Base-by-base conservation (phyloP, 495 filamentous ascomycete species). In the Penicillium cataractarum region DNA sequence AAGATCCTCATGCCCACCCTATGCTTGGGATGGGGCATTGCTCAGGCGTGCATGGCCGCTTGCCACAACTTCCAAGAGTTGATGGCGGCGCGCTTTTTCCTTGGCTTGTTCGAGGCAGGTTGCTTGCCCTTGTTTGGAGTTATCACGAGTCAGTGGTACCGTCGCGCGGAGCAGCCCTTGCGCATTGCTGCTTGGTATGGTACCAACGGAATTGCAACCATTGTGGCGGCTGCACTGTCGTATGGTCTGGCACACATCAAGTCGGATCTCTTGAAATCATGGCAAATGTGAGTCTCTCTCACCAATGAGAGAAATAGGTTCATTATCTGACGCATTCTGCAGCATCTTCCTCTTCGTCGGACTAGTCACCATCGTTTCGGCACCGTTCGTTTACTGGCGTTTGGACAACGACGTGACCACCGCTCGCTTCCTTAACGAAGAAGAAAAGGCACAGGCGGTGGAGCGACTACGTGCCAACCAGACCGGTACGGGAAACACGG, bases 381-480 rank as follows among this genome's bases (percentile, higher is more conserved):
- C 74, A 7, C 80, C 80, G 0, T 26, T 82, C 26, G 66, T 79
- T 19, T 83, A 79, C 70, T 75, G 74, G 71, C 65, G 67, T 26
- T 70, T 82, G 32, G 78, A 82, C 67, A 80, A 81, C 69, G 79
- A 82, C 64, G 75, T 83, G 26, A 59, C 72, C 0, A 72, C 84
- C 1, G 87, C 88, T 6, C 83, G 83, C 31, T 89, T 89, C 71
- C 81, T 90, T 35, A 82, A 58, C 32, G 81, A 85, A 31, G 76
- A 80, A 24, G 86, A 90, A 65, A 86, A 84, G 62, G 65, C 71
- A 13, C 73, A 89, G 64, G 87, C 85, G 55, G 76, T 89, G 29
- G 85, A 87, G 57, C 82, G 87, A 12, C 82, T 90, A 6, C 81
- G 85, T 10, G 79, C 79, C 31, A 88, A 90, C 65, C 86, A 88